Evolutionary conservation across 2,329 filamentous ascomycete genomes (phyloP).

Genomic region (Aschersonia sp.): DNA sequence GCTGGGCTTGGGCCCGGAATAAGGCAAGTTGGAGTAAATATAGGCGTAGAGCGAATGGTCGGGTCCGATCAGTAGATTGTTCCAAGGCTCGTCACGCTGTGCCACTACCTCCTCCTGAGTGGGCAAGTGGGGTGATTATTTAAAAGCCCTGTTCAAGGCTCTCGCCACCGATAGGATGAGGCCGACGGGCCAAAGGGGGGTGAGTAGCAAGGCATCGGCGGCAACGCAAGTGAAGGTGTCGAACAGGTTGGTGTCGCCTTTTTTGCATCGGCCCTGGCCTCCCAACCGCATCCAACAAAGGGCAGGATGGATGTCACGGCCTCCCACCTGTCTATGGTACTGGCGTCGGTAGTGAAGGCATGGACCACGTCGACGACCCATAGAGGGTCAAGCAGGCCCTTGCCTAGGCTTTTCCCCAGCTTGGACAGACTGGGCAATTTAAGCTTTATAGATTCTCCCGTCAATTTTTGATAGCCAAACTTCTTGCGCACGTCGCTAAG

Average conservation of each 20-base stretch:
- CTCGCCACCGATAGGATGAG: neutral
- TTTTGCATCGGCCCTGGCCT: neutral
- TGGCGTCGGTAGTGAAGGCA: neutral
- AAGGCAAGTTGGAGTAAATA: neutral
- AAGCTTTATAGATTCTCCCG: neutral
- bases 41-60: neutral
- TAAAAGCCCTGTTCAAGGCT: neutral
- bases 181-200: neutral
- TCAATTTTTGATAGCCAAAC: neutral
- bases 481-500: neutral
- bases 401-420: neutral
- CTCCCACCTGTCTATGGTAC: neutral
- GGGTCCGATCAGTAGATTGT: neutral
- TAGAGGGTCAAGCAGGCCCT: neutral
- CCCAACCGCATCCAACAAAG: neutral
- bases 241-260: neutral
- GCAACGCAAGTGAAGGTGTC: neutral
- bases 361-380: neutral
- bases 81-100: neutral
- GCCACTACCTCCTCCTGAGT: neutral
- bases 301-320: neutral
- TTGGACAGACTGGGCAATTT: neutral
- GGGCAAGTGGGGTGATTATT: neutral
- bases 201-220: neutral
- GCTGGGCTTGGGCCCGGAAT: neutral